Evolutionary conservation across 495 filamentous ascomycete genomes (phyloP).

Genomic region (Penicillium turbatum): DNA sequence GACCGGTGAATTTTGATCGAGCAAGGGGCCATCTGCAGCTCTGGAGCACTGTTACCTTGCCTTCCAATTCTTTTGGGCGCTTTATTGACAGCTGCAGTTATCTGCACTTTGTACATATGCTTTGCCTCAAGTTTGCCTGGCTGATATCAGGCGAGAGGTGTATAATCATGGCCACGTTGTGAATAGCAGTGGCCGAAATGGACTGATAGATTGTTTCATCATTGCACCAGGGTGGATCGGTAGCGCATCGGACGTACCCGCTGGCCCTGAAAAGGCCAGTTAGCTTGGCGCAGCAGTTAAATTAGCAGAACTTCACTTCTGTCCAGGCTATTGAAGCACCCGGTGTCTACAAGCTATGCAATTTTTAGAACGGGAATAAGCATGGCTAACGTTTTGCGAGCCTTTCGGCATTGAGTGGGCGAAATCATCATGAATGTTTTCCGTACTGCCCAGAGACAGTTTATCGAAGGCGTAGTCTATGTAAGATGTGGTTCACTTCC

Average conservation of each 20-base stretch:
- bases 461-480: background rate
- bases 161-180: background rate
- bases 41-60: background rate
- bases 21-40: background rate
- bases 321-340: too few relatives aligned
- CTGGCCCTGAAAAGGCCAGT: too few relatives aligned
- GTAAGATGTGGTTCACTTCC: too few relatives aligned
- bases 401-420: too few relatives aligned
- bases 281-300: too few relatives aligned
- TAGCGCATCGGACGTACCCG: too few relatives aligned
- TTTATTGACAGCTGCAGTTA: background rate
- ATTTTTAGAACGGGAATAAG: too few relatives aligned
- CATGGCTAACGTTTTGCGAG: too few relatives aligned
- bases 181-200: background rate
- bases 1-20: background rate
- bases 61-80: background rate
- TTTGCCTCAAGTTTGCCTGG: background rate
- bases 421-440: background rate
- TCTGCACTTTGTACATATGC: conserved; percentile 3
- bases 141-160: too few relatives aligned
- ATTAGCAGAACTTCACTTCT: too few relatives aligned
- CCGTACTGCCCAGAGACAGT: background rate
- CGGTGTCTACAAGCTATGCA: too few relatives aligned
- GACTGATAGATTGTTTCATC: background rate
- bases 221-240: too few relatives aligned